Evolutionary conservation across 2,329 filamentous ascomycete genomes (phyloP).

Genomic region (Ophiocordyceps robertsii): DNA sequence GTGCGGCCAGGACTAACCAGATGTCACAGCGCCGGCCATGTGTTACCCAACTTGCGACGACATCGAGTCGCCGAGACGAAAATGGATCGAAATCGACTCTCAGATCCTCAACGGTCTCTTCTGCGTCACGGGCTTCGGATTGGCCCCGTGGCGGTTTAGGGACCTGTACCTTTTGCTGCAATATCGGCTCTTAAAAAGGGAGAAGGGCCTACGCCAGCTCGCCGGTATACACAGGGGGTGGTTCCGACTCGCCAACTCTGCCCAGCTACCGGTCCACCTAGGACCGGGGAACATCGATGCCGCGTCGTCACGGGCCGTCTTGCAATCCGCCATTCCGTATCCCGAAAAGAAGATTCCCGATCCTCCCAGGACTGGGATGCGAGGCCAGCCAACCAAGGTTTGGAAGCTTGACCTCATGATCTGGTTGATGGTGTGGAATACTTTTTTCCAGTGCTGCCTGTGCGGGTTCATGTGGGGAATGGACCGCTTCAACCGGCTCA

Average conservation of each 20-base stretch:
- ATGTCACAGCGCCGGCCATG: constrained; percentile 45
- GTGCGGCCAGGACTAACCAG: not conserved
- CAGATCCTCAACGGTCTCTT: constrained; percentile 72
- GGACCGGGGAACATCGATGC: constrained; percentile 38
- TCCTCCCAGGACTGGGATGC: constrained; percentile 55
- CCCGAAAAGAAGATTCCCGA: constrained; percentile 51
- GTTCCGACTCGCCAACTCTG: constrained; percentile 59
- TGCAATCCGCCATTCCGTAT: constrained; percentile 35
- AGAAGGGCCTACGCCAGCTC: constrained; percentile 48
- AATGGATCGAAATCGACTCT: constrained; percentile 76
- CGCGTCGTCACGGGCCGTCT: constrained; percentile 23
- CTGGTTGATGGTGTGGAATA: constrained; percentile 69
- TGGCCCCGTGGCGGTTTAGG: constrained; percentile 73
- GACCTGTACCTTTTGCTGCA: constrained; percentile 62
- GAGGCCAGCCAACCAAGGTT: constrained; percentile 49
- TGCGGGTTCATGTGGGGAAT: constrained; percentile 75
- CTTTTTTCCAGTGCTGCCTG: constrained; percentile 59
- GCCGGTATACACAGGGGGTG: constrained; percentile 64
- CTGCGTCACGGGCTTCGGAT: constrained; percentile 74
- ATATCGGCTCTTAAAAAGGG: constrained; percentile 42
- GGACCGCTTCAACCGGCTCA: constrained; percentile 59
- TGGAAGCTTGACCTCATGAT: constrained; percentile 75
- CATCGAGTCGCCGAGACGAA: constrained; percentile 61
- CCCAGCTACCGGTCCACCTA: constrained; percentile 37
- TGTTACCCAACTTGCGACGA: constrained; percentile 57